Percentiles rank a stretch among this genome's conserved stretches.
Evolutionary conservation across 2,329 filamentous ascomycete genomes (phyloP).

Genomic region (Seiridium cupressi): DNA sequence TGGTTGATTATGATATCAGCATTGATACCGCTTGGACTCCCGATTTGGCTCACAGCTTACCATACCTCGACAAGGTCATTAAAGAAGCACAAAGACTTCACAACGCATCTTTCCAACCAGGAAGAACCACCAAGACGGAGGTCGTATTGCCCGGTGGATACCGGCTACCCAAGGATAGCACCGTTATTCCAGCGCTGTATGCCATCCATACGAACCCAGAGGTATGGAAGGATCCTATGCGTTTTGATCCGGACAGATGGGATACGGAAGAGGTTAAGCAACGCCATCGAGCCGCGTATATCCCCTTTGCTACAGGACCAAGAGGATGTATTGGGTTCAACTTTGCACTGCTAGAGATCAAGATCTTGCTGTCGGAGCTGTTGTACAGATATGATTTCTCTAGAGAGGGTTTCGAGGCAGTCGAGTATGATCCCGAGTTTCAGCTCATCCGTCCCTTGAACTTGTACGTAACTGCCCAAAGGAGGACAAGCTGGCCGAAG

Average conservation of each 20-base stretch:
- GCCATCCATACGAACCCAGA: constrained; percentile 51
- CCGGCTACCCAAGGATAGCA: constrained; percentile 45
- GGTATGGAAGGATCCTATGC: constrained; percentile 55
- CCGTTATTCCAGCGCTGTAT: constrained; percentile 52
- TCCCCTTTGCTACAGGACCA: constrained; percentile 57
- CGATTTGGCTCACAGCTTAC: constrained; percentile 44
- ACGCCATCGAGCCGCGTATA: constrained; percentile 48
- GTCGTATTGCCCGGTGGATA: constrained; percentile 59
- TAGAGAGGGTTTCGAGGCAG: constrained; percentile 42
- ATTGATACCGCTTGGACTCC: constrained; percentile 41
- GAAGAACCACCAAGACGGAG: constrained; percentile 53
- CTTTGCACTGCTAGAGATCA: constrained; percentile 60
- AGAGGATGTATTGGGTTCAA: constrained; percentile 63
- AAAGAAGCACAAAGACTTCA: constrained; percentile 60
- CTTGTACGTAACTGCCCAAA: constrained; percentile 48
- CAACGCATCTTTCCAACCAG: constrained; percentile 61
- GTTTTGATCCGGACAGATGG: constrained; percentile 61
- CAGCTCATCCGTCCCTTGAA: constrained; percentile 55
- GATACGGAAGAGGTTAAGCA: constrained; percentile 51
- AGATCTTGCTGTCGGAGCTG: constrained; percentile 56
- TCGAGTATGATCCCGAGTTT: constrained; percentile 60
- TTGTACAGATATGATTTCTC: constrained; percentile 57
- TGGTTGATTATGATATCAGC: constrained; percentile 46
- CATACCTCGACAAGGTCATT: constrained; percentile 55
- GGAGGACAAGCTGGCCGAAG: constrained; percentile 45